Percentiles rank a stretch among this genome's conserved stretches.
These are phyloP conservation scores for Nicotiana attenuata DNA, from an alignment of 257 asterid genomes.

Conservation along the genomic window DNA sequence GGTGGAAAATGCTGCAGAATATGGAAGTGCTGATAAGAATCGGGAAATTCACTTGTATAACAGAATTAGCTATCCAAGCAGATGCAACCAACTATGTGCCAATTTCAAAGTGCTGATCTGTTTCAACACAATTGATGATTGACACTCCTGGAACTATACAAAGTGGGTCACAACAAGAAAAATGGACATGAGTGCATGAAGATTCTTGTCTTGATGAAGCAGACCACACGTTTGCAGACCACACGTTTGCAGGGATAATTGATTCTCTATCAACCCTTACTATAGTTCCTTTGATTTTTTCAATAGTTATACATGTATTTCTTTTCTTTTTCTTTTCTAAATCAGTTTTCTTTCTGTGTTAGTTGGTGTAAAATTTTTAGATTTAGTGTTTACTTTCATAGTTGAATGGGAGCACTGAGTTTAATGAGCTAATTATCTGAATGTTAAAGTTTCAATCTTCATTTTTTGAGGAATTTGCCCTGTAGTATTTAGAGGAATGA, in stretches of 20 bases:
- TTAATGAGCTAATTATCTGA: no score
- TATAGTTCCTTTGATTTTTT: neutral
- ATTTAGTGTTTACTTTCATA: neutral
- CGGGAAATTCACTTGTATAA: conserved; percentile 78
- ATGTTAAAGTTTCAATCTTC: no score
- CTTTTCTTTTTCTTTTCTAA: no score
- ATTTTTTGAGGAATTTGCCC: no score
- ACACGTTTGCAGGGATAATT: conserved; percentile 44
- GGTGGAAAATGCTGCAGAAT: conserved; percentile 42
- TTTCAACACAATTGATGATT: conserved; percentile 71
- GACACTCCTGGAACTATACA: conserved; percentile 94
- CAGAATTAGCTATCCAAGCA: conserved; percentile 66
- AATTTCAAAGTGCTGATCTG: conserved; percentile 43
- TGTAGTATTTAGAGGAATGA: no score
- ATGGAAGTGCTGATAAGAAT: conserved; percentile 86
- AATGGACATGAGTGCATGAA: conserved; percentile 66
- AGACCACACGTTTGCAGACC: conserved; percentile 68
- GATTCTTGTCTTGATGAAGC: conserved; percentile 96
- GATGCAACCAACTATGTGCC: conserved; percentile 47
- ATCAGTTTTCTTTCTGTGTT: neutral
- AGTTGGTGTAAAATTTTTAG: neutral
- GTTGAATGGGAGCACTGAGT: no score
- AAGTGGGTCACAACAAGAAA: conserved; percentile 56
- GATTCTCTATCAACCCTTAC: neutral
- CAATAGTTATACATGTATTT: neutral